These are phyloP conservation scores for Leishmania lainsoni DNA, from an alignment of 208 protist species.

Conservation along the genomic window DNA sequence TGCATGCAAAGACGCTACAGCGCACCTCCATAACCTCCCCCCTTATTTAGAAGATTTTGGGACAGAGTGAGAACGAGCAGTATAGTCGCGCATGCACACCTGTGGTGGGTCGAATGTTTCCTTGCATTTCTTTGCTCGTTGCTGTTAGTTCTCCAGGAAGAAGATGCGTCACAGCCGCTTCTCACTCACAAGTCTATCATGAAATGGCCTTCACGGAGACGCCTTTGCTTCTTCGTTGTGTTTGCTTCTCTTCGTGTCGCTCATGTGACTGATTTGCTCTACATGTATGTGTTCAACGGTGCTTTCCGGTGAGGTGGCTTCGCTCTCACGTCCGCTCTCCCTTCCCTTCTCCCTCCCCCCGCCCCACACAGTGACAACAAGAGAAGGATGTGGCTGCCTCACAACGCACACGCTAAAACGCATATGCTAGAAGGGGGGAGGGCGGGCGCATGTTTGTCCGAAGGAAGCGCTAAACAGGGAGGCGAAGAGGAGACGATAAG, in stretches of 20 bases:
- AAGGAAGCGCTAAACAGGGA: background rate
- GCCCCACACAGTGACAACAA: background rate
- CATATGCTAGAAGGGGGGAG: no score
- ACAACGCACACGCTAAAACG: background rate
- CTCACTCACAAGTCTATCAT: background rate
- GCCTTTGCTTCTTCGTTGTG: background rate
- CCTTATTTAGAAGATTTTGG: background rate
- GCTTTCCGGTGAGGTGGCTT: background rate
- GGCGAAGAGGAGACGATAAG: background rate
- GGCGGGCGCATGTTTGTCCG: background rate
- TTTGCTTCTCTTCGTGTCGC: background rate
- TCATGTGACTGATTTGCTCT: background rate
- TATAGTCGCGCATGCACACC: background rate
- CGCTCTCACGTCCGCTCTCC: background rate
- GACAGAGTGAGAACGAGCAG: background rate
- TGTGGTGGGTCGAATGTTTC: background rate
- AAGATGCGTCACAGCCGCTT: background rate
- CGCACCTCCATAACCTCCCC: background rate
- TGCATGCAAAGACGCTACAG: background rate
- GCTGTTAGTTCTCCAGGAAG: no score
- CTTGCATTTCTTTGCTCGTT: background rate
- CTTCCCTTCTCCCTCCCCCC: background rate
- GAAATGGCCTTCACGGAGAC: background rate
- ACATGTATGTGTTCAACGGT: background rate
- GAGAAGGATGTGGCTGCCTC: background rate